Percentiles rank a stretch among this genome's conserved stretches.
Conservation (phyloP, 768 basidiomycete species). For the Mycena albidolilacea region DNA sequence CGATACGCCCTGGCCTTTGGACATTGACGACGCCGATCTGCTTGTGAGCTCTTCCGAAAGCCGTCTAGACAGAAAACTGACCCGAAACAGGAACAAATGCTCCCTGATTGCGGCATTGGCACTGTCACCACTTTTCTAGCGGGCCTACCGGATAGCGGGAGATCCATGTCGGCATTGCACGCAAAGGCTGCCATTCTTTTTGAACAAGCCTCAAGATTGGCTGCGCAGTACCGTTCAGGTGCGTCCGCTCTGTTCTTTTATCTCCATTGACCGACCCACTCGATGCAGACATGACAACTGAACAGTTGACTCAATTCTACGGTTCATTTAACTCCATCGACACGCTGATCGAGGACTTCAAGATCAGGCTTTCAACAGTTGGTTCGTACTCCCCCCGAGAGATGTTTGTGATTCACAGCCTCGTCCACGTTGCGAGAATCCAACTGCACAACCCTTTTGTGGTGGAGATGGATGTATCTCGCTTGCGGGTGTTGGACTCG, state of each 20-base stretch:
- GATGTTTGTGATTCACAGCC: conserved; percentile 38
- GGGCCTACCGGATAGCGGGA: neutral
- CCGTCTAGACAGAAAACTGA: neutral
- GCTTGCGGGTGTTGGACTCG: neutral
- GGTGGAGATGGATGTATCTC: neutral
- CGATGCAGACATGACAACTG: neutral
- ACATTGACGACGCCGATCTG: conserved; percentile 8
- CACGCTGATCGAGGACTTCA: conserved; percentile 41
- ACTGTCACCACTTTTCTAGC: conserved; percentile 17
- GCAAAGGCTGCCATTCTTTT: conserved; percentile 43
- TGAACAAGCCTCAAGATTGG: conserved; percentile 42
- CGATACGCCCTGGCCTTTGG: neutral
- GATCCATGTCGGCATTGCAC: conserved; percentile 2
- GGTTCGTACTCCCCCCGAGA: neutral
- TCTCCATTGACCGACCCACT: neutral
- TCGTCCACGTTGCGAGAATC: conserved; percentile 44
- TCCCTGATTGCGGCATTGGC: neutral
- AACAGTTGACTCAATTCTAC: neutral
- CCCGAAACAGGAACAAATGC: neutral
- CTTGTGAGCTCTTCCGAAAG: neutral
- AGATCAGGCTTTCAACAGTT: neutral
- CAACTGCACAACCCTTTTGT: conserved; percentile 44
- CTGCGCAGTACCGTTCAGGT: neutral
- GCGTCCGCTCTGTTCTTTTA: neutral
- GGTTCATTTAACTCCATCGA: neutral